Base-by-base conservation (phyloP, 805 yeast species). In the Yarrowia osloensis region DNA sequence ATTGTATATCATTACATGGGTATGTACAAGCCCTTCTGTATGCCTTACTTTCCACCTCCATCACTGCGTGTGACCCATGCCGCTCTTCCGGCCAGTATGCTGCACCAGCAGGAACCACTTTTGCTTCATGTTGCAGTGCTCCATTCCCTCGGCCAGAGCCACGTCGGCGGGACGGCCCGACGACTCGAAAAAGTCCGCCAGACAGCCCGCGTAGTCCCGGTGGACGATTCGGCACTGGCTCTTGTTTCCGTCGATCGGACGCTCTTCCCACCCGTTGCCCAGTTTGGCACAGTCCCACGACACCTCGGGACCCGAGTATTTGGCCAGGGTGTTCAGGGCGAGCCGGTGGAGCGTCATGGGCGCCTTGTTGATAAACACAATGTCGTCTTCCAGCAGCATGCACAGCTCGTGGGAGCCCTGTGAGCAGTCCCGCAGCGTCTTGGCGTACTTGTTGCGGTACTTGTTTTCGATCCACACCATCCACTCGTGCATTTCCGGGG, bases 381-480 rank as follows among this genome's bases (percentile, higher is more conserved):
- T 69, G 22, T 70, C 72, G 54, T 70, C 71, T 29, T 70, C 72
- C 37, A 70, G 61, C 15, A 70, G 33, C 42, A 70, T 29, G 29
- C 71, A 70, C 50, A 70, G 70, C 52, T 69, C 70, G 28, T 67
- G 67, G 21, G 33, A 66, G 11, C 72, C 70, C 19, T 42, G 4
- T 15, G 63, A 47, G 39, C 71, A 70, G 19, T 35, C 55, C 31
- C 44, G n/a, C 31, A 68, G 52, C 13, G 63, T 40, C 49, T 57
- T 28, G 9, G 63, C 63, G 37, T 57, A 57, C 63, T 57, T 57
- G 49, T 57, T 39, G 26, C 63, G 12, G 63, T 57, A 57, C 37
- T 40, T 39, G 35, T 28, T 22, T 28, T 57, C 63, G 22, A 57
- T 22, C 35, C 29, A 21, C 19, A 26, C 63, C 63, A 40, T 39